phyloP scores from a whole-genome alignment of 176 grass and related monocot genomes.

The Dactylis glomerata region DNA sequence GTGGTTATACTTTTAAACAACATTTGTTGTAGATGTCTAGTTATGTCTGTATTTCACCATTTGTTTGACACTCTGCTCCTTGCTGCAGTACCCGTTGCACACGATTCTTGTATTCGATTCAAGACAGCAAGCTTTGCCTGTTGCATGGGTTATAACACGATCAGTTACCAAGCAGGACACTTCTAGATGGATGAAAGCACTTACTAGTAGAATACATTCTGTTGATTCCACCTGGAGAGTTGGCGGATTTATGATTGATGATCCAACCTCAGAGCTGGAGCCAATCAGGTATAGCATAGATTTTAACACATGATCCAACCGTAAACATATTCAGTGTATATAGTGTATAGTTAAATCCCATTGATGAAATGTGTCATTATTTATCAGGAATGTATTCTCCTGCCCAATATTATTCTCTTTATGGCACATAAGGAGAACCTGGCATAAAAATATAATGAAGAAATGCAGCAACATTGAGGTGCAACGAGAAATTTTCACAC shows the following conservation, averaged over 20 bases:
- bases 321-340: background rate
- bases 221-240: constrained; percentile 65
- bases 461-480: constrained; percentile 72
- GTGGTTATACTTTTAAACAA: constrained; percentile 15
- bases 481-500: constrained; percentile 59
- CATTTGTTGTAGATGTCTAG: background rate
- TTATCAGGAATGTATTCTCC: constrained; percentile 63
- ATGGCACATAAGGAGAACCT: constrained; percentile 76
- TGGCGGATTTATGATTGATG: constrained; percentile 72
- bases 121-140: constrained; percentile 72
- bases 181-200: constrained; percentile 82
- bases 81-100: constrained; percentile 78
- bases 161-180: constrained; percentile 78
- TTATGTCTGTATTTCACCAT: constrained; percentile 3
- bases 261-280: constrained; percentile 72
- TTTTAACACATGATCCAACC: background rate
- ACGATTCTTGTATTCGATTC: constrained; percentile 90
- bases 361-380: constrained; percentile 23
- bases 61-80: constrained; percentile 28
- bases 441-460: constrained; percentile 85
- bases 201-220: constrained; percentile 60
- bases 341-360: background rate
- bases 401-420: constrained; percentile 79
- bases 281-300: constrained; percentile 60
- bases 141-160: constrained; percentile 93